Evolutionary conservation across 176 grass and related monocot species (phyloP).

Genomic region (Puya raimondii): DNA sequence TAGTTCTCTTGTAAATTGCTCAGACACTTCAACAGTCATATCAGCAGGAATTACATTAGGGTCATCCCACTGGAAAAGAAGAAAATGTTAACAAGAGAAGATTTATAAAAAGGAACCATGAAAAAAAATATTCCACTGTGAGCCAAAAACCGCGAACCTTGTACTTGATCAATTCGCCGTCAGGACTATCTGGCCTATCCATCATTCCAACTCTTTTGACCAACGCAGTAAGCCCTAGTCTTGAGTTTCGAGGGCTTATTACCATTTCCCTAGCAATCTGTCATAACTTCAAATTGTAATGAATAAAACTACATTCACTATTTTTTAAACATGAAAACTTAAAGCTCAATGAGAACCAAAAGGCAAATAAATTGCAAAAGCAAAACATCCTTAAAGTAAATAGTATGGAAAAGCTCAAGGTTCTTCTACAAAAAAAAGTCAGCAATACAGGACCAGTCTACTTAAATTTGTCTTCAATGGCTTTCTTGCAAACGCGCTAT

Average conservation of each 20-base stretch:
- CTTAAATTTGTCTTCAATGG: no score
- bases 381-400: no score
- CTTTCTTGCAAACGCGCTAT: no score
- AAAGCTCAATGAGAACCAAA: no score
- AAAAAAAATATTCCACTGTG: not conserved
- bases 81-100: not conserved
- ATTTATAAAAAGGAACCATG: not conserved
- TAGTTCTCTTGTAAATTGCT: slow-evolving; percentile 23
- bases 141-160: slow-evolving; percentile 8
- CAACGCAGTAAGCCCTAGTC: slow-evolving; percentile 18
- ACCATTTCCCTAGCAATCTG: slow-evolving; percentile 33
- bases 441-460: no score
- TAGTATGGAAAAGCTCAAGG: no score
- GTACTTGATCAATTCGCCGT: slow-evolving; percentile 23
- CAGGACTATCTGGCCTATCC: slow-evolving; percentile 21
- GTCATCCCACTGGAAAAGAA: slow-evolving; percentile 18
- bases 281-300: not conserved
- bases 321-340: not conserved
- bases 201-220: slow-evolving; percentile 15
- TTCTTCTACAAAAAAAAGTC: no score
- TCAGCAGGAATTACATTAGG: slow-evolving; percentile 24
- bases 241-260: slow-evolving; percentile 26
- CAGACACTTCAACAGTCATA: slow-evolving; percentile 26
- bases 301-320: not conserved
- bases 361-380: no score